Base-by-base conservation (phyloP, 495 filamentous ascomycete species). In the Rostrohypoxylon terebratum region DNA sequence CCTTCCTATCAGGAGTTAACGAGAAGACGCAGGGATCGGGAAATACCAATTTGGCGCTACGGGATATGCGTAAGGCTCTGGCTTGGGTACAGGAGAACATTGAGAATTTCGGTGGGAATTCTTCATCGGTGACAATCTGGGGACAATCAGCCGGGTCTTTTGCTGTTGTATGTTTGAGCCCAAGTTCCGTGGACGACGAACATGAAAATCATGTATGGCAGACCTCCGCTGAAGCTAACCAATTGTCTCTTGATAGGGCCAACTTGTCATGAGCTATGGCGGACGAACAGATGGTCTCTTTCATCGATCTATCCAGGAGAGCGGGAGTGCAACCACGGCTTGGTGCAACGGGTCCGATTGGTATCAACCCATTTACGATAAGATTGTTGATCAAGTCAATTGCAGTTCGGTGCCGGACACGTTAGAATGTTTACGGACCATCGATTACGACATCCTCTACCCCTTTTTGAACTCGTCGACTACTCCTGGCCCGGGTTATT, bases 71-170 rank as follows among this genome's bases (percentile, higher is more conserved):
- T 1, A 79, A 82, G 3, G 88, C 83, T 16, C 71, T 90, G 21
- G 72, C 87, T 48, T 90, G 88, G 88, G 79, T 88, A 1, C 83
- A 85, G 10, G 85, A 89, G 62, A 88, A 89, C 45, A 88, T 89
- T 58, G 82, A 77, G 10, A 79, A 70, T 1, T 90, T 89, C 75
- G 88, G 87, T 3, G 87, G 87, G 3, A 83, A 90, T 72, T 75
- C 87, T 3, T 64, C 75, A 0, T 80, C 80, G 10, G 78, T 81
- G 47, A 80, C 77, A 20, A 80, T 81, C 38, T 81, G 77, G 77
- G 79, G 79, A 20, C 78, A 81, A 66, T 79, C 77, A 14, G 75
- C 79, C 20, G 79, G 79, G 6, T 75, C 78, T 14, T 78, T 79
- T 31, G 75, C 77, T 0, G 78, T 81, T n/a, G 75, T 77, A 65